A percentile compares a stretch with the other conserved stretches of the same genome.
Conservation (phyloP, 2,329 filamentous ascomycete species). For the Trichophyton equinum region DNA sequence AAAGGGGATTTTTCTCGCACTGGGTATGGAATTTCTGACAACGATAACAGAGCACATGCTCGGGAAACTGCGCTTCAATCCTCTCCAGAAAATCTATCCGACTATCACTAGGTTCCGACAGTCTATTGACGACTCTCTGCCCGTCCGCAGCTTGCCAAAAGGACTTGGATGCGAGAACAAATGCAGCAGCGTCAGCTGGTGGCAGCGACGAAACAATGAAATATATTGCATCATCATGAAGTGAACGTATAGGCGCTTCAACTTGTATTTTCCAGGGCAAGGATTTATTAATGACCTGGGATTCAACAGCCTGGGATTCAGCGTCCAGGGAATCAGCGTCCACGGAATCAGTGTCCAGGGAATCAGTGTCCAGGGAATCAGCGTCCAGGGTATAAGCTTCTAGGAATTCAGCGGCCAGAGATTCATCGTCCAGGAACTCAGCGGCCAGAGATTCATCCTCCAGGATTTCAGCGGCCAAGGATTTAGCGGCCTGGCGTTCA, state of each 20-base stretch:
- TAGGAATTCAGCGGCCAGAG: too few species aligned
- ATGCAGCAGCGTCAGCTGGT: neutral
- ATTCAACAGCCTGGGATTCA: too few species aligned
- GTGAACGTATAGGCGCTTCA: neutral
- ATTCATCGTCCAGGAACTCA: too few species aligned
- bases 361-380: too few species aligned
- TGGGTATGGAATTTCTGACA: neutral
- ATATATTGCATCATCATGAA: neutral
- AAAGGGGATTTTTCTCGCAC: neutral
- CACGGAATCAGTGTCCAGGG: too few species aligned
- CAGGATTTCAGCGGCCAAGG: too few species aligned
- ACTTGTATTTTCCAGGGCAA: neutral
- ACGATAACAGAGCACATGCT: neutral
- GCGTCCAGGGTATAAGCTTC: too few species aligned
- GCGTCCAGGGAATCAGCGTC: too few species aligned
- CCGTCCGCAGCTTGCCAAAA: neutral
- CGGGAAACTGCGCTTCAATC: neutral
- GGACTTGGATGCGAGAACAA: neutral
- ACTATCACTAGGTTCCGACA: neutral
- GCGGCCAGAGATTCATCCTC: too few species aligned
- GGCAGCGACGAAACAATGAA: neutral
- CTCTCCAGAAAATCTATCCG: neutral
- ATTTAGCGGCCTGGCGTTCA: too few species aligned
- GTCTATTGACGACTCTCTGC: neutral
- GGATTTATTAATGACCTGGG: slow-evolving; percentile 11